phyloP scores from a whole-genome alignment of 768 basidiomycete species.

The Termitomyces sp. region DNA sequence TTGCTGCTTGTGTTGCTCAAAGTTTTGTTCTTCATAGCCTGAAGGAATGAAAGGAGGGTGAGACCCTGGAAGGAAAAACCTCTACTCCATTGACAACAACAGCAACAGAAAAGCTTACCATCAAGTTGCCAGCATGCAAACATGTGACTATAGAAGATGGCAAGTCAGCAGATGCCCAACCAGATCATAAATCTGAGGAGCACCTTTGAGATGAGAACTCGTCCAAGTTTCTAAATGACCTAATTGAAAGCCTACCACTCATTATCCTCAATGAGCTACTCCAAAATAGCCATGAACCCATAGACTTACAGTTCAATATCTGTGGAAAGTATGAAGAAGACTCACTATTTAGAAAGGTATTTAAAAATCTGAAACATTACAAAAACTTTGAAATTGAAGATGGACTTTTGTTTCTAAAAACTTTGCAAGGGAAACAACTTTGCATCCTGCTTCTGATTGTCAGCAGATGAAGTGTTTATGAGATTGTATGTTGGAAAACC shows the following conservation, averaged over 20 bases:
- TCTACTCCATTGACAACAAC: too few species aligned
- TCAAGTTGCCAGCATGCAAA: background rate
- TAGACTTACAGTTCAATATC: background rate
- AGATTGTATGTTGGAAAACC: background rate
- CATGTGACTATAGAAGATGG: background rate
- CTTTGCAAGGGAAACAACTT: rapidly evolving
- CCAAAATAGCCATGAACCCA: background rate
- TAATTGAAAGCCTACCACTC: background rate
- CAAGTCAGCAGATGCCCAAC: background rate
- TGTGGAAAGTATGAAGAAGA: background rate
- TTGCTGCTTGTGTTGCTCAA: too few species aligned
- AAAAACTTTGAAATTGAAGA: background rate
- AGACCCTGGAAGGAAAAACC: too few species aligned
- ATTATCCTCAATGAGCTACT: background rate
- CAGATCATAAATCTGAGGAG: background rate
- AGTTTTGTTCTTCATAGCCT: too few species aligned
- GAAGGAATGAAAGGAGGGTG: too few species aligned
- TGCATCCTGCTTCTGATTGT: background rate
- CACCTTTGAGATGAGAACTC: too few species aligned
- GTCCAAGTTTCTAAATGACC: too few species aligned
- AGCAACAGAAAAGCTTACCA: background rate
- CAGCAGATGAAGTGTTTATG: background rate
- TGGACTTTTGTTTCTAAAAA: background rate
- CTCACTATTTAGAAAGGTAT: background rate
- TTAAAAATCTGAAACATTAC: background rate